These are phyloP conservation scores for Tylopilus sp. DNA, from an alignment of 1,284 basidiomycete species.

Conservation along the genomic window DNA sequence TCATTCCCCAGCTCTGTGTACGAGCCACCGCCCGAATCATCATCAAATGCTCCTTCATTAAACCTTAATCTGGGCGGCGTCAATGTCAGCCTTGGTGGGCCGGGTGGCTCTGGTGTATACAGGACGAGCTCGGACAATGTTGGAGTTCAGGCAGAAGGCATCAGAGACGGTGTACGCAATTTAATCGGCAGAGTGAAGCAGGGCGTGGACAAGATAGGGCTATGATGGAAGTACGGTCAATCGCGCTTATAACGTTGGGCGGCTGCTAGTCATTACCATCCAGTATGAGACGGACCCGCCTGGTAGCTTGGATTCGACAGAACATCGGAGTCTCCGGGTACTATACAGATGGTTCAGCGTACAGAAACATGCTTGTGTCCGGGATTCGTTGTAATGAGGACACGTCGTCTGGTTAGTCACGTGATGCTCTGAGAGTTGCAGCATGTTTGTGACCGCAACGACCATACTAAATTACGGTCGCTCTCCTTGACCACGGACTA, in stretches of 20 bases:
- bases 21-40: conserved; percentile 66
- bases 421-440: no score
- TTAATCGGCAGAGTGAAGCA: conserved; percentile 86
- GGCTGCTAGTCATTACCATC: not conserved
- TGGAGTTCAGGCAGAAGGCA: conserved; percentile 75
- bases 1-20: conserved; percentile 64
- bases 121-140: conserved; percentile 68
- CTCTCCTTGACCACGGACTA: conserved; percentile 26
- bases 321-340: no score
- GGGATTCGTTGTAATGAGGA: conserved; percentile 6
- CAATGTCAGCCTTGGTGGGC: conserved; percentile 86
- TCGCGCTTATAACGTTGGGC: not conserved
- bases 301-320: not conserved
- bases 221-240: conserved; percentile 32
- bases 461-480: conserved; percentile 24
- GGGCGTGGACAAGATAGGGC: conserved; percentile 75
- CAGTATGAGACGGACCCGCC: not conserved
- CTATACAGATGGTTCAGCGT: not conserved
- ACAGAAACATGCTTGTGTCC: not conserved
- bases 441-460: no score
- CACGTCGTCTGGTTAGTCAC: conserved; percentile 28
- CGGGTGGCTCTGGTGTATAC: conserved; percentile 78
- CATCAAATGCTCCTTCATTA: conserved; percentile 65
- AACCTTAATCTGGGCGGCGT: conserved; percentile 89
- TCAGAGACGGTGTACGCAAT: conserved; percentile 82